Conservation (phyloP, 805 yeast species). For the Komagataella pseudopastoris region DNA sequence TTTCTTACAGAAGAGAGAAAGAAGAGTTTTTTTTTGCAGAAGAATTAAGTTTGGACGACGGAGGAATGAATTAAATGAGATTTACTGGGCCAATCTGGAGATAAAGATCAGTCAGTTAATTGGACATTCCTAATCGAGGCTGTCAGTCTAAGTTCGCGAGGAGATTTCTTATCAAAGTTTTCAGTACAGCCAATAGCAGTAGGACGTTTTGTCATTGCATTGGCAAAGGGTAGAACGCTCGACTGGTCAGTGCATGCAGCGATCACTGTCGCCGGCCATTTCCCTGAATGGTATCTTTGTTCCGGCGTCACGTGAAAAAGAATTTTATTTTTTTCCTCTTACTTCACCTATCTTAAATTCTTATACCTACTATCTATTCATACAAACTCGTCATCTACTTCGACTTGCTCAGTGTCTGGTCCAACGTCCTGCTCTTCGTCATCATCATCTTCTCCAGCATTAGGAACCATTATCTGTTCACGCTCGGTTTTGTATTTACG, state of each 20-base stretch:
- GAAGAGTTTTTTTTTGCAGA: neutral
- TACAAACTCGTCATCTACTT: neutral
- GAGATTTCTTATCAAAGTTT: neutral
- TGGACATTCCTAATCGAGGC: neutral
- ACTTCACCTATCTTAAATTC: neutral
- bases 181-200: neutral
- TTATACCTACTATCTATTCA: neutral
- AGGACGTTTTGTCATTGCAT: neutral
- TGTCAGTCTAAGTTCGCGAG: neutral
- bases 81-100: neutral
- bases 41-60: neutral
- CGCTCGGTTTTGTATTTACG: conserved; percentile 45
- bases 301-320: neutral
- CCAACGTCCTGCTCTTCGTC: conserved; percentile 35
- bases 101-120: neutral
- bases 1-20: neutral
- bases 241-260: neutral
- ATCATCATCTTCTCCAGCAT: conserved; percentile 50
- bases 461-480: conserved; percentile 51
- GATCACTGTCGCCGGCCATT: neutral
- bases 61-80: neutral
- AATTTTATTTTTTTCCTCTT: too few species aligned
- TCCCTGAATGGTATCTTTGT: neutral
- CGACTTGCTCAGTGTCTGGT: conserved; percentile 20
- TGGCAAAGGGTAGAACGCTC: neutral